A percentile compares a stretch with the other conserved stretches of the same genome.
These are phyloP conservation scores for Colletotrichum spaethianum DNA, from an alignment of 2,329 filamentous ascomycete genomes.

Conservation along the genomic window DNA sequence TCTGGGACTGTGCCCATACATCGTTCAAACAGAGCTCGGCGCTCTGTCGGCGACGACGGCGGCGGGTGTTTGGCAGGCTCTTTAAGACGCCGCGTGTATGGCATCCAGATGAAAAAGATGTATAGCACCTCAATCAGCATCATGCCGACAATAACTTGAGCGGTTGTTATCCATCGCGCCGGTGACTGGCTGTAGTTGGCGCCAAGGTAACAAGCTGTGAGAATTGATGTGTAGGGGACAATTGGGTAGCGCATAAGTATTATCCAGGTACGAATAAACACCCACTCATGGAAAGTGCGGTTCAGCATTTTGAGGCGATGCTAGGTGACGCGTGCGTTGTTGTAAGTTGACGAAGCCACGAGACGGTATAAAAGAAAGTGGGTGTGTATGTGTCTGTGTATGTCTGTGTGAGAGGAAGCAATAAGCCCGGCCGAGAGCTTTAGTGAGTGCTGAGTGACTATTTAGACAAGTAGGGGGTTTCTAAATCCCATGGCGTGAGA, in stretches of 20 bases:
- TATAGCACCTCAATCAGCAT: slow-evolving; percentile 59
- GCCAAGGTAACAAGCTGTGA: slow-evolving; percentile 45
- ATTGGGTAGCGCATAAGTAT: slow-evolving; percentile 63
- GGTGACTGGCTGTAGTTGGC: slow-evolving; percentile 37
- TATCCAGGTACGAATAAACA: slow-evolving; percentile 62
- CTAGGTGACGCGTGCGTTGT: not conserved
- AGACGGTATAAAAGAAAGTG: not conserved
- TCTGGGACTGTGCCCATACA: slow-evolving; percentile 70
- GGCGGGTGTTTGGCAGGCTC: slow-evolving; percentile 57
- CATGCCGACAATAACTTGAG: slow-evolving; percentile 7
- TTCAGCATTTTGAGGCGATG: slow-evolving; percentile 25
- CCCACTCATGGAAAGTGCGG: slow-evolving; percentile 42
- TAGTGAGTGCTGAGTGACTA: not conserved
- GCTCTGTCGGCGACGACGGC: slow-evolving; percentile 59
- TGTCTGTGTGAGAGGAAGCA: not conserved
- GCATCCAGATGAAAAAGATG: slow-evolving; percentile 58
- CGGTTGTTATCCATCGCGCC: slow-evolving; percentile 47
- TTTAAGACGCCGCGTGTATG: slow-evolving; percentile 57
- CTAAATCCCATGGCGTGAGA: not conserved
- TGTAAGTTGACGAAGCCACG: not conserved
- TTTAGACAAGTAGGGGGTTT: not conserved
- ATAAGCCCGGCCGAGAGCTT: not conserved
- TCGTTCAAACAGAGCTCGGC: slow-evolving; percentile 69
- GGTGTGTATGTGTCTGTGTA: too few species aligned
- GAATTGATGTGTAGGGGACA: slow-evolving; percentile 57